phyloP scores from a whole-genome alignment of 2,329 filamentous ascomycete species.

The Fusarium penzigii region DNA sequence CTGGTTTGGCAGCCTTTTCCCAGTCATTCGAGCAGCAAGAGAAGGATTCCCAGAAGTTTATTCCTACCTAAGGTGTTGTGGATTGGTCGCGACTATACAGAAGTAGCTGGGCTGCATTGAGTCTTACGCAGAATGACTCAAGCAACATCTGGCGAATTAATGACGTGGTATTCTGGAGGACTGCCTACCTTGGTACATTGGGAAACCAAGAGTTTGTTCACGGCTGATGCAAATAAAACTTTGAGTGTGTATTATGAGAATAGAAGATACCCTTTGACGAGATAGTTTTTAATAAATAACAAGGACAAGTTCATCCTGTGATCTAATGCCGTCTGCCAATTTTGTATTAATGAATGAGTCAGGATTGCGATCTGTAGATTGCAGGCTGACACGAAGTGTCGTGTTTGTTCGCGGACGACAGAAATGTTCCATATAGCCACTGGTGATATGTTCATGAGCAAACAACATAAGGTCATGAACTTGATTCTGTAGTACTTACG shows the following conservation, averaged over 20 bases:
- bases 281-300: neutral
- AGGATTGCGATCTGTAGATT: too few relatives aligned
- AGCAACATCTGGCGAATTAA: neutral
- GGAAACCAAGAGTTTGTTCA: neutral
- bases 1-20: constrained; percentile 74
- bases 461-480: too few relatives aligned
- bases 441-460: neutral
- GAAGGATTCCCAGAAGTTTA: constrained; percentile 67
- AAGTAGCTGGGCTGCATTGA: neutral
- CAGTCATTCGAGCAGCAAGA: constrained; percentile 69
- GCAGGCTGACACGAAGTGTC: too few relatives aligned
- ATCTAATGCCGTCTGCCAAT: neutral
- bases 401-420: neutral
- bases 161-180: neutral
- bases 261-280: neutral
- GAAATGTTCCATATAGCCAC: neutral
- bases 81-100: constrained; percentile 8
- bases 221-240: neutral
- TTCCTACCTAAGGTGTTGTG: constrained; percentile 43
- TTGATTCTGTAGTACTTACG: neutral
- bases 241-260: neutral
- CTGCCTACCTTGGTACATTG: neutral
- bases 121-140: neutral
- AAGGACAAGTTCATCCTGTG: neutral
- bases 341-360: too few relatives aligned